Base-by-base conservation (phyloP, 805 yeast genomes). In the Lipomyces kockii region DNA sequence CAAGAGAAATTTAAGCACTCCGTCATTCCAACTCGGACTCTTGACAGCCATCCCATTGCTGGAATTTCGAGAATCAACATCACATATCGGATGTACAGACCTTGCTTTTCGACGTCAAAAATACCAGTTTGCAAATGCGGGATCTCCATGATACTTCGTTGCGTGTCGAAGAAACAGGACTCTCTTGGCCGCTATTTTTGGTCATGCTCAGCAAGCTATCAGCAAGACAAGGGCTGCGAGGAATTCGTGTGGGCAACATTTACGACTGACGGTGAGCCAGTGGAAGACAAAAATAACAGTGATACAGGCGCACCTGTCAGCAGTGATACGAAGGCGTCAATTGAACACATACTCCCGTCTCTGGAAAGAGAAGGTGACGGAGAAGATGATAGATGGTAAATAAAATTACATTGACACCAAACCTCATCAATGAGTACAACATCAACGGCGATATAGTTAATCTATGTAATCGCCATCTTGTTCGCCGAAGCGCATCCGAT, bases 401-500 rank as follows among this genome's bases (percentile, higher is more conserved):
- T n/a, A 43, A 6, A 6, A n/a, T n/a, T 17, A 43, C 2, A 43
- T 43, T 43, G 8, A 43, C 49, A n/a, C 55, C 34, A 52, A 8
- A n/a, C 20, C 37, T 25, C 20, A 59, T 11, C 62, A 12, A 37
- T 59, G 25, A 14, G n/a, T 52, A 25, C 20, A 67, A 61, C 22
- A 46, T 43, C 75, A 77, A 61, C 65, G 83, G 82, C 89, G 0
- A 89, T 85, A 0, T 82, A 80, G 76, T 89, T 89, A 89, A 0
- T 86, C 82, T 69, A 89, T 92, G 2, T 83, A 80, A 0, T 88
- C 83, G 25, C 83, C 86, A 75, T 91, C 97, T 69, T 83, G 82
- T 72, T 87, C 84, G 6, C 97, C 97, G 79, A 94, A 93, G 54
- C 83, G 89, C 86, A 93, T 84, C 74, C 90, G 85, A 76, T 94